Evolutionary conservation across 192 early-diverging fungal genomes (phyloP), one percentile per base, ranked within the genome.

Genomic region (Entomortierella chlamydospora): DNA sequence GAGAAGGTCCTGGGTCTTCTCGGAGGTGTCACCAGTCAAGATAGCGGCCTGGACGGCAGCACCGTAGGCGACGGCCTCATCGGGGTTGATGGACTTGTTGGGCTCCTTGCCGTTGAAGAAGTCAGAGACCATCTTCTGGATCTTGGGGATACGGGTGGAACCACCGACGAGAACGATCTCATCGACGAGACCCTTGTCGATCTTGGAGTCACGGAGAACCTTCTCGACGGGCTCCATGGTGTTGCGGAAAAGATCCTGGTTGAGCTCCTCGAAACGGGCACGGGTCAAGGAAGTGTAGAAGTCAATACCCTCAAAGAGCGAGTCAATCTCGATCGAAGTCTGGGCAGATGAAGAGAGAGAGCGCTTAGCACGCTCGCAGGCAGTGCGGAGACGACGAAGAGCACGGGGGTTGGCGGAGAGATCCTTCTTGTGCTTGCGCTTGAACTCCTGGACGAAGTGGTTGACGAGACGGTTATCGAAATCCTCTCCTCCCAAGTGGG

Each of bases 101-200:
- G 94, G 95, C 89, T 99, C 95, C 91, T 99, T 99, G 79, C 96
- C 96, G 92, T 95, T 96, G 87, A 99, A 99, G 91, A 91, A 97
- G 90, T 98, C 96, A 42, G 94, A 93, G 81, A 99, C 92, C 84
- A 99, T 92, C 90, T 97, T 95, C 87, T 97, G 95, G 83, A 99
- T 91, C 91, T 96, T 98, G 88, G 97, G 97, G 87, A 99, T 99
- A 91, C 97, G 97, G 65, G 96, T 99, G 66, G 97, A 98, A 71
- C 97, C 96, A 85, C 97, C 97, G 66, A 98, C 97, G 31, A 99
- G 88, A 72, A 99, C 97, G 77, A 99, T 97, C 81, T 99, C 96
- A 64, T 97, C 85, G 60, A 99, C 91, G 56, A 86, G 59, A 81
- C 87, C 73, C 91, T 99, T 99, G 84, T 95, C 95, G 73, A 97